Conservation (phyloP, 1,139 yeast species). For the Yamadazyma spencermartinsiae region DNA sequence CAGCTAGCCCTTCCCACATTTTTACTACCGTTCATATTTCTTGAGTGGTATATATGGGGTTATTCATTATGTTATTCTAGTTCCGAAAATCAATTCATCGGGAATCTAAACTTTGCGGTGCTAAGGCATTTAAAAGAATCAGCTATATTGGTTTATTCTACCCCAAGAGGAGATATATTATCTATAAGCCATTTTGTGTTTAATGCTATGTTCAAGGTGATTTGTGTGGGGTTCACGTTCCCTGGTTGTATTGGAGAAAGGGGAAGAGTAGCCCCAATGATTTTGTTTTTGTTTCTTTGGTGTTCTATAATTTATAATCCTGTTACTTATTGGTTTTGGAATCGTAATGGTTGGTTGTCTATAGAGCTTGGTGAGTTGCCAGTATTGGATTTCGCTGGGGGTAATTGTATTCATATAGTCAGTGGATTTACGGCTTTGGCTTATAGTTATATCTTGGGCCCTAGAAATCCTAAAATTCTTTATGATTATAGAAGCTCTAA, state of each 20-base stretch:
- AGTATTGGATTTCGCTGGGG: slow-evolving; percentile 66
- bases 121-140: slow-evolving; percentile 32
- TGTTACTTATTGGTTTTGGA: slow-evolving; percentile 68
- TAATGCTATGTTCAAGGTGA: slow-evolving; percentile 51
- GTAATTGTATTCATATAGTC: slow-evolving; percentile 61
- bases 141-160: slow-evolving; percentile 24
- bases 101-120: slow-evolving; percentile 46
- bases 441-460: slow-evolving; percentile 60
- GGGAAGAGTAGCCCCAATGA: slow-evolving; percentile 54
- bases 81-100: slow-evolving; percentile 46
- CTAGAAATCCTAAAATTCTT: slow-evolving; percentile 43
- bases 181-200: slow-evolving; percentile 46
- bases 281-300: slow-evolving; percentile 56
- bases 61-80: slow-evolving; percentile 52
- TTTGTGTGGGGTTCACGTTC: slow-evolving; percentile 54
- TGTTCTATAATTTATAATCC: slow-evolving; percentile 61
- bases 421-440: slow-evolving; percentile 62
- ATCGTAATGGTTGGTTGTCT: slow-evolving; percentile 57
- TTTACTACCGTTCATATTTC: slow-evolving; percentile 39
- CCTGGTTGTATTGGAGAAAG: slow-evolving; percentile 62
- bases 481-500: slow-evolving; percentile 40
- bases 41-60: slow-evolving; percentile 63
- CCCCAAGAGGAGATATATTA: slow-evolving; percentile 42
- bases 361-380: slow-evolving; percentile 40
- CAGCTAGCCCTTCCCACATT: slow-evolving; percentile 53